These are phyloP conservation scores for Ophiognomonia clavigignenti-juglandacearum DNA, from an alignment of 2,329 filamentous ascomycete species.

Conservation along the genomic window DNA sequence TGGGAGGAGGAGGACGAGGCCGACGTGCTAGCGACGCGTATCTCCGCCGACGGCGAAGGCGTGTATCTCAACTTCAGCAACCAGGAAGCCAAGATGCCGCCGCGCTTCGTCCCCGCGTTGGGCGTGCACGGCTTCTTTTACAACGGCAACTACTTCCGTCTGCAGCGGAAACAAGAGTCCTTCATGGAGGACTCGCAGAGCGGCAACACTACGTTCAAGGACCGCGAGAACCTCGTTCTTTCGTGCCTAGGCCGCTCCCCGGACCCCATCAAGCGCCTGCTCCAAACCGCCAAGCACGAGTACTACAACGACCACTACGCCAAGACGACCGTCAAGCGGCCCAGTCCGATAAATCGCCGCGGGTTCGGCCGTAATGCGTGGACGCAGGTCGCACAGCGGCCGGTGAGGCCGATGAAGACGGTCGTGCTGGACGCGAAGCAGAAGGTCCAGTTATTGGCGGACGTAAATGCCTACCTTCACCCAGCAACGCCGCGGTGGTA, in stretches of 20 bases:
- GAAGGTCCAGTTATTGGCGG: slow-evolving; percentile 61
- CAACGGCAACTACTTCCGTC: slow-evolving; percentile 42
- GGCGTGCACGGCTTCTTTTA: slow-evolving; percentile 53
- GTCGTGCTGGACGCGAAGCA: slow-evolving; percentile 66
- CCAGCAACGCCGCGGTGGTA: slow-evolving; percentile 69
- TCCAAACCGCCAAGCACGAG: slow-evolving; percentile 47
- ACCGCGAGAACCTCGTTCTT: slow-evolving; percentile 48
- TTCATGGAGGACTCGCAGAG: slow-evolving; percentile 30
- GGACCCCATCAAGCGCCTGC: slow-evolving; percentile 50
- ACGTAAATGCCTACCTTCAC: slow-evolving; percentile 75
- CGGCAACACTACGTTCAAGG: slow-evolving; percentile 35
- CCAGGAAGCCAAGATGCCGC: slow-evolving; percentile 47
- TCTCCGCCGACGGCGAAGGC: slow-evolving; percentile 33
- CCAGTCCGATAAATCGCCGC: slow-evolving; percentile 40
- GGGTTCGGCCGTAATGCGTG: slow-evolving; percentile 43
- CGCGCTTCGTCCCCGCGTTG: slow-evolving; percentile 49
- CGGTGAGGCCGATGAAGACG: slow-evolving; percentile 67
- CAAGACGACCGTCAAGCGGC: slow-evolving; percentile 55
- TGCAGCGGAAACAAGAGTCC: slow-evolving; percentile 42
- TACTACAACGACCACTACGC: slow-evolving; percentile 49
- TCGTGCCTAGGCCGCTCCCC: slow-evolving; percentile 50
- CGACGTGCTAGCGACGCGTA: slow-evolving; percentile 31
- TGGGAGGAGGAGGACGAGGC: slow-evolving; percentile 53
- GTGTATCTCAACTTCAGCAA: slow-evolving; percentile 57
- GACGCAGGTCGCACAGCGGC: slow-evolving; percentile 55